These are phyloP conservation scores for Rossbeevera mucosa DNA, from an alignment of 768 basidiomycete species.

Conservation along the genomic window DNA sequence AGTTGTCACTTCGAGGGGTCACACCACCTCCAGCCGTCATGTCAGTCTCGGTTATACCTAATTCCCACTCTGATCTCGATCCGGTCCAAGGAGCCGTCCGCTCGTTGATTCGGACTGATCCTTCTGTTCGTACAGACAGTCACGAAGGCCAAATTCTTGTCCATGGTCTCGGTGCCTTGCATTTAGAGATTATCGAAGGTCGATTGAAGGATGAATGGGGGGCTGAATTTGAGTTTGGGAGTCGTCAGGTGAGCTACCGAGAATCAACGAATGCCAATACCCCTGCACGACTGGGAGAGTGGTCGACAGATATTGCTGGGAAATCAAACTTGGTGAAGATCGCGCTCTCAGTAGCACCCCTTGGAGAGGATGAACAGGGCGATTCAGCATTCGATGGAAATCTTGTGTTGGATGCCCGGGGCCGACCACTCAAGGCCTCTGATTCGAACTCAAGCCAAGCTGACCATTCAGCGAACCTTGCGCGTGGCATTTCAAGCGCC, in stretches of 20 bases:
- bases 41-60: conserved; percentile 76
- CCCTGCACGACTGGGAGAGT: conserved; percentile 36
- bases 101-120: conserved; percentile 77
- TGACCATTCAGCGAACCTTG: conserved; percentile 50
- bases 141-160: conserved; percentile 82
- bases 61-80: conserved; percentile 71
- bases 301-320: conserved; percentile 63
- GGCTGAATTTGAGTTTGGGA: conserved; percentile 71
- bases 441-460: conserved; percentile 41
- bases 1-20: conserved; percentile 54
- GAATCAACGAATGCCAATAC: conserved; percentile 43
- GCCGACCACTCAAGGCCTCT: conserved; percentile 48
- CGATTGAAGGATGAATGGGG: conserved; percentile 78
- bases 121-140: conserved; percentile 75
- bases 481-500: conserved; percentile 64
- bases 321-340: conserved; percentile 49
- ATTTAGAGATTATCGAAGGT: conserved; percentile 87
- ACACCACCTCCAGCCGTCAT: conserved; percentile 79
- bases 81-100: conserved; percentile 74
- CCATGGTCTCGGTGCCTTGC: conserved; percentile 80
- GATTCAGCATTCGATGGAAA: conserved; percentile 77
- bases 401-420: conserved; percentile 54
- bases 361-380: conserved; percentile 53
- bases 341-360: conserved; percentile 49
- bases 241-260: conserved; percentile 75